These are phyloP conservation scores for Globisporangium paroecandrum DNA, from an alignment of 352 stramenopile genomes.

Conservation along the genomic window DNA sequence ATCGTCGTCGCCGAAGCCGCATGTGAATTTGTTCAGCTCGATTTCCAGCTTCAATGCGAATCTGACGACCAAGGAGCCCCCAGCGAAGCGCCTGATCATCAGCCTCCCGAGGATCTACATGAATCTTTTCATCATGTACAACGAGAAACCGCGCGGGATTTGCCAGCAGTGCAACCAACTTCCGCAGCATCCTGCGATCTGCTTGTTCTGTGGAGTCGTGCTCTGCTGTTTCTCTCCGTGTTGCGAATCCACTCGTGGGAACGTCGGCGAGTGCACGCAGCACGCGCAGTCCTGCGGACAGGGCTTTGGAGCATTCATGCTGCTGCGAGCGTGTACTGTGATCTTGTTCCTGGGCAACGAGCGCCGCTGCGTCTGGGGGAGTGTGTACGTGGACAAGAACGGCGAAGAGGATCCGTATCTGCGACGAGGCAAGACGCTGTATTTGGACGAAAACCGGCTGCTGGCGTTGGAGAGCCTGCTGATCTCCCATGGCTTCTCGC, in stretches of 20 bases:
- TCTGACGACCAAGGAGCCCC: constrained; percentile 10
- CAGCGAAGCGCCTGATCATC: constrained; percentile 28
- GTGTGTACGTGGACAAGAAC: constrained; percentile 84
- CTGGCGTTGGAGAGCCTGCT: constrained; percentile 65
- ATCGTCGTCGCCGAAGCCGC: not conserved
- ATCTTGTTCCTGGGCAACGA: constrained; percentile 82
- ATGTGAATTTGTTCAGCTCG: constrained; percentile 6
- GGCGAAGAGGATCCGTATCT: constrained; percentile 82
- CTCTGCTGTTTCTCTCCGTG: constrained; percentile 78
- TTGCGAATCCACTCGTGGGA: constrained; percentile 49
- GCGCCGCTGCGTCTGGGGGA: constrained; percentile 77
- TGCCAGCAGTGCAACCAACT: constrained; percentile 59
- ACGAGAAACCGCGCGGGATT: constrained; percentile 48
- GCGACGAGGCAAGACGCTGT: constrained; percentile 70
- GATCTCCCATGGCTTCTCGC: constrained; percentile 67
- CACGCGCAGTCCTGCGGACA: constrained; percentile 65
- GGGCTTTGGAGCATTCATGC: constrained; percentile 57
- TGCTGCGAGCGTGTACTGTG: constrained; percentile 77
- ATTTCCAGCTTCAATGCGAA: not conserved
- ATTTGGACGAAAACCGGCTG: constrained; percentile 51
- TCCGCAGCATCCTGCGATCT: constrained; percentile 70
- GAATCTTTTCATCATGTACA: constrained; percentile 81
- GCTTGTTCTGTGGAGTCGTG: constrained; percentile 69
- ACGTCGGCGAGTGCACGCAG: constrained; percentile 71
- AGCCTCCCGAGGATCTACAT: constrained; percentile 71